Evolutionary conservation across 495 filamentous ascomycete species (phyloP).

Genomic region (Talaromyces proteolyticus): DNA sequence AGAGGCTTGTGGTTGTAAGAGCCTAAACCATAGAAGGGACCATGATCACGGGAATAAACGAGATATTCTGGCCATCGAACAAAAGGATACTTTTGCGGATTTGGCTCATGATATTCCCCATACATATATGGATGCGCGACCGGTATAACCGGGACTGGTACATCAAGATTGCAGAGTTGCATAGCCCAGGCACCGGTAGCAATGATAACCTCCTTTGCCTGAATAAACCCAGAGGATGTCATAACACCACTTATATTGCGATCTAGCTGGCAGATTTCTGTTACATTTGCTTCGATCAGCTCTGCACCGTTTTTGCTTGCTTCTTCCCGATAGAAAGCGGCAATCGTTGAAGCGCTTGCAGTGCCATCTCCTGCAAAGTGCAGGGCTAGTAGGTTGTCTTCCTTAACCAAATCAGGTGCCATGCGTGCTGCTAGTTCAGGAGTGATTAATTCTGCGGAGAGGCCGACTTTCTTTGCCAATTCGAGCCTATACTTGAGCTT

Average conservation of each 20-base stretch:
- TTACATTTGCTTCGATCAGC: slow-evolving; percentile 18
- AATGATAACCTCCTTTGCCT: slow-evolving; percentile 17
- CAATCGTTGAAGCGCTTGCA: slow-evolving; percentile 19
- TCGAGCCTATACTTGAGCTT: slow-evolving; percentile 15
- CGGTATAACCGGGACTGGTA: slow-evolving; percentile 24
- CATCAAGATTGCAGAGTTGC: slow-evolving; percentile 13
- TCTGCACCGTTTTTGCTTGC: slow-evolving; percentile 16
- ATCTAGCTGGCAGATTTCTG: slow-evolving; percentile 10
- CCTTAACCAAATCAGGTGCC: slow-evolving; percentile 22
- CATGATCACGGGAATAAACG: slow-evolving; percentile 30
- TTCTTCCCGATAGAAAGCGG: slow-evolving; percentile 18
- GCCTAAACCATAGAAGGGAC: slow-evolving; percentile 22
- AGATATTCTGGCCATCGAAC: slow-evolving; percentile 29
- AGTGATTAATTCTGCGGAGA: slow-evolving; percentile 21
- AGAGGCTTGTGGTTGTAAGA: slow-evolving; percentile 25
- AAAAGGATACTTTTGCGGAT: slow-evolving; percentile 14
- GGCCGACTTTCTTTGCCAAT: slow-evolving; percentile 13
- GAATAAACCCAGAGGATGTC: slow-evolving; percentile 12
- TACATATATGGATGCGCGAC: slow-evolving; percentile 32
- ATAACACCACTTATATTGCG: slow-evolving; percentile 16
- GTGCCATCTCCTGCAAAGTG: slow-evolving; percentile 24
- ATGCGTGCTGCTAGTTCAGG: slow-evolving; percentile 16
- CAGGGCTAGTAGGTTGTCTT: slow-evolving; percentile 12
- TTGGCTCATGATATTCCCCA: slow-evolving; percentile 13
- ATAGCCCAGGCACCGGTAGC: slow-evolving; percentile 28